Conservation (phyloP, 352 stramenopile genomes). For the Globisporangium ultimum region DNA sequence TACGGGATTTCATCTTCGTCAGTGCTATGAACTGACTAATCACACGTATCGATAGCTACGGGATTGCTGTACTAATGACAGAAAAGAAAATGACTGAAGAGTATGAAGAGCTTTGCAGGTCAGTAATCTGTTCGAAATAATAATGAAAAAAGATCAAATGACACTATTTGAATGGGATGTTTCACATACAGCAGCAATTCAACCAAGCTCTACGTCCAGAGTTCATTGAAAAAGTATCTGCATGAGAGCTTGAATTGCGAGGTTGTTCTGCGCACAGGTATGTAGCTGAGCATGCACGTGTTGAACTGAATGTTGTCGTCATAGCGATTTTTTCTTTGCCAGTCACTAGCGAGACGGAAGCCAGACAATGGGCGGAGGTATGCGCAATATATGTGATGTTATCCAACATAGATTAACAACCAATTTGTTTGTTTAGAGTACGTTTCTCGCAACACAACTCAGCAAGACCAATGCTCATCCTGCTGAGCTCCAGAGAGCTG, state of each 20-base stretch:
- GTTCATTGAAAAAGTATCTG: constrained; percentile 5
- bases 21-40: constrained; percentile 2
- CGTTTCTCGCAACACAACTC: constrained; percentile 11
- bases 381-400: neutral
- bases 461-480: neutral
- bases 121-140: neutral
- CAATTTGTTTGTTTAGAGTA: constrained; percentile 2
- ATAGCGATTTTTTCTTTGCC: neutral
- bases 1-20: constrained; percentile 7
- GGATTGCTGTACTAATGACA: constrained; percentile 27
- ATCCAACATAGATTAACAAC: neutral
- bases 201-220: constrained; percentile 11
- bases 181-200: neutral
- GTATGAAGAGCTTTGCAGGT: constrained; percentile 26
- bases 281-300: constrained; percentile 6
- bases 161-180: neutral
- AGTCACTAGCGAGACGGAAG: constrained; percentile 30
- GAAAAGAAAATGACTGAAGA: constrained; percentile 16
- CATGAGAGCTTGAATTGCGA: constrained; percentile 14
- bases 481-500: constrained; percentile 8
- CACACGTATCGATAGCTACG: constrained; percentile 7
- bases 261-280: constrained; percentile 18
- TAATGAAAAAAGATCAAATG: neutral
- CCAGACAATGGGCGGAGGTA: constrained; percentile 15
- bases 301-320: too few species aligned